A percentile compares a stretch with the other conserved stretches of the same genome.
phyloP scores from a whole-genome alignment of 371 early-diverging fungal species.

The Mucor irregularis region DNA sequence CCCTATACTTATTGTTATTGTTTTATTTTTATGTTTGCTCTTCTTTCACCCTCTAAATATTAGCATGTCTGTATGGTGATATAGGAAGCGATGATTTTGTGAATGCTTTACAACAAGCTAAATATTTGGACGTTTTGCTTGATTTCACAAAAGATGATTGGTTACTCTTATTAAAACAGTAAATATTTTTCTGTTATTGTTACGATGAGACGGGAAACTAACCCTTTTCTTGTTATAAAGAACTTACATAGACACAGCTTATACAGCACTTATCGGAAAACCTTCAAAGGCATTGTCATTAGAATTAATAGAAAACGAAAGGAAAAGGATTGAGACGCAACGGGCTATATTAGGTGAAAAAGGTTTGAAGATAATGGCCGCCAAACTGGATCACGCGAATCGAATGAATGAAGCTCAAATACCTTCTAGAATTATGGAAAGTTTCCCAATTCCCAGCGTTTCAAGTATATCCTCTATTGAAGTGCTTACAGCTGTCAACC shows the following conservation, averaged over 20 bases:
- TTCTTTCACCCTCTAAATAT: constrained; percentile 15
- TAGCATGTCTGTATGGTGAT: constrained; percentile 50
- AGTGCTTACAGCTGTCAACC: constrained; percentile 39
- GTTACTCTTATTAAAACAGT: constrained; percentile 50
- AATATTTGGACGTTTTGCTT: constrained; percentile 40
- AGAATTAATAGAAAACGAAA: constrained; percentile 39
- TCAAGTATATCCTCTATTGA: constrained; percentile 53
- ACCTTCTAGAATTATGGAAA: constrained; percentile 53
- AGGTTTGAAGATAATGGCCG: constrained; percentile 36
- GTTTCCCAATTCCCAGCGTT: constrained; percentile 52
- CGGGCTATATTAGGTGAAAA: constrained; percentile 19
- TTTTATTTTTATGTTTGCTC: neutral
- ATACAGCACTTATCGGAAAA: constrained; percentile 48
- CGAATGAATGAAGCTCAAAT: constrained; percentile 50
- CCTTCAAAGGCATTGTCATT: constrained; percentile 48
- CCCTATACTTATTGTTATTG: neutral
- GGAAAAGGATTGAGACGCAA: constrained; percentile 44
- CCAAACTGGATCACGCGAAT: constrained; percentile 41
- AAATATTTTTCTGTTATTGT: constrained; percentile 8
- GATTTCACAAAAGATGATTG: constrained; percentile 46
- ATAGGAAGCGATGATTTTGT: constrained; percentile 47
- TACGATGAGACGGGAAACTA: too few relatives aligned
- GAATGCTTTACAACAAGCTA: constrained; percentile 39
- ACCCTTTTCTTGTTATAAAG: constrained; percentile 15
- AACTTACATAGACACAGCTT: constrained; percentile 44